Base-by-base conservation (phyloP, 2,329 filamentous ascomycete species). In the Colletotrichum sansevieriae region DNA sequence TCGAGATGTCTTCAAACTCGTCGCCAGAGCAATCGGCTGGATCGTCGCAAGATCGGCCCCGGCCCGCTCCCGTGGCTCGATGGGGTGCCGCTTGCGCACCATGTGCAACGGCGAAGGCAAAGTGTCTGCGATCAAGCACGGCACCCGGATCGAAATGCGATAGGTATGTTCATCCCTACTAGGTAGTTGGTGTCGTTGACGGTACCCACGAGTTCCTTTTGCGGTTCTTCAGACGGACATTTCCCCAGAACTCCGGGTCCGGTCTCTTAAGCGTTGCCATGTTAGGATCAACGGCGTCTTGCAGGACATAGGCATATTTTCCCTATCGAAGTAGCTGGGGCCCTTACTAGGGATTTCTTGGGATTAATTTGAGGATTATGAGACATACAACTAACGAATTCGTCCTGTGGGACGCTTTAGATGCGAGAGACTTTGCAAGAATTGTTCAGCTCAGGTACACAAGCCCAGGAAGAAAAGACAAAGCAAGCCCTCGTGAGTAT, bases 391-490 rank as follows among this genome's bases (percentile, higher is more conserved):
- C 58, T 61, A 13, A 62, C 3, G 2, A 37, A n/a, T 2, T 46
- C n/a, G 37, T 22, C n/a, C 43, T 18, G 7, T 39, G 3, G 37
- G 35, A 18, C 15, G 22, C n/a, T 3, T 15, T 71, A 86, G 84
- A 67, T 86, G 84, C 67, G 79, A 84, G 65, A 77, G 84, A 13
- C 75, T 87, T 5, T 78, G 79, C 43, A 87, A 86, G 70, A 79
- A 82, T 39, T 87, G 85, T 68, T 75, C 78, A 0, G 78, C 76
- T 11, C 84, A 87, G 71, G 74, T 85, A 29, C 84, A 84, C 71
- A 81, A 80, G 25, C 83, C 83, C 3, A 79, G 85, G 35, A 87
- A 87, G 75, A 87, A 86, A 77, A 79, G 85, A 71, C 81, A 83
- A 37, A 78, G 77, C 39, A 85, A 83, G 67, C 82, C 83, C 37